These are phyloP conservation scores for Fusarium keratoplasticum DNA, from an alignment of 2,329 filamentous ascomycete species.

Conservation along the genomic window DNA sequence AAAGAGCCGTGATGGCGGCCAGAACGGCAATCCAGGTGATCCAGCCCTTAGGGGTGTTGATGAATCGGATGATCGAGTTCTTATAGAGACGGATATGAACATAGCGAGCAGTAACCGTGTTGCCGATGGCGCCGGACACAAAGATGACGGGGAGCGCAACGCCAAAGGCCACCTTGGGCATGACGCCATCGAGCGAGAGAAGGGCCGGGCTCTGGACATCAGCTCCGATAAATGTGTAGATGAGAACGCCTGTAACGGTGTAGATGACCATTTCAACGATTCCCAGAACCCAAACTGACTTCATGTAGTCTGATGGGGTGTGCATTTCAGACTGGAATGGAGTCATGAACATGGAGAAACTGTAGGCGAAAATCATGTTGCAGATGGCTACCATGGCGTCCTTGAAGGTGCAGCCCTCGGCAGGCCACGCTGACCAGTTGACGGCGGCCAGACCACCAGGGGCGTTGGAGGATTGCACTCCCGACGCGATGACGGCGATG, in stretches of 20 bases:
- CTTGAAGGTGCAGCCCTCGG: constrained; percentile 55
- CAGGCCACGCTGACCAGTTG: constrained; percentile 52
- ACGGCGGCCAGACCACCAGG: constrained; percentile 16
- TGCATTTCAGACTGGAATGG: constrained; percentile 59
- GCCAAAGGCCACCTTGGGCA: constrained; percentile 73
- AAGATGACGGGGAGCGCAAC: constrained; percentile 75
- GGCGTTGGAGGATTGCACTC: constrained; percentile 48
- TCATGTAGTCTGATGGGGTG: constrained; percentile 52
- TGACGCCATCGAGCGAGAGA: constrained; percentile 64
- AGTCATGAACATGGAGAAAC: constrained; percentile 57
- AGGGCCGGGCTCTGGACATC: constrained; percentile 72
- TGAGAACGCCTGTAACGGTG: constrained; percentile 69
- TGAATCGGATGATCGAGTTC: constrained; percentile 31
- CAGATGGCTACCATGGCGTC: constrained; percentile 66
- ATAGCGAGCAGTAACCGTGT: constrained; percentile 55
- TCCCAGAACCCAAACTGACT: constrained; percentile 68
- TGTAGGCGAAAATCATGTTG: constrained; percentile 76
- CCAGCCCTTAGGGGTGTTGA: constrained; percentile 45
- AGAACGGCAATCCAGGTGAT: constrained; percentile 68
- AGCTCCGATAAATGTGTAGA: constrained; percentile 73
- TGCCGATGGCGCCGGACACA: constrained; percentile 72
- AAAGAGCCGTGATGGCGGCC: constrained; percentile 59
- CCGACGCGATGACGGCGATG: constrained; percentile 71
- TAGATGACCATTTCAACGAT: constrained; percentile 69
- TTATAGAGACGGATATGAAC: constrained; percentile 48